Percentiles rank a stretch among this genome's conserved stretches.
Conservation (phyloP, 257 asterid genomes). For the Henckelia pumila region DNA sequence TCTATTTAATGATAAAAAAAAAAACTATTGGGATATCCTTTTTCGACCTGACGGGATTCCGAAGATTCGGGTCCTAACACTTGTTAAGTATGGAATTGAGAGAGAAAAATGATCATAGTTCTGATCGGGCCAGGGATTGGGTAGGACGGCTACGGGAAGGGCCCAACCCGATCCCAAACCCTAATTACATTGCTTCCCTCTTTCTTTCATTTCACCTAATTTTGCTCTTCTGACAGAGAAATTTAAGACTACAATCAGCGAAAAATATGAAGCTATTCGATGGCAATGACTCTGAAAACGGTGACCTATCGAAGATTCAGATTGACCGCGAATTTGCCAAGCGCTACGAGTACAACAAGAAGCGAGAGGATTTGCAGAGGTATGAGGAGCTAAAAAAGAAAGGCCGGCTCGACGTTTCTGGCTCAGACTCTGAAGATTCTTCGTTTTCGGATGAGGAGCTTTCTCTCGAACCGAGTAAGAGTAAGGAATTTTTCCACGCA, state of each 20-base stretch:
- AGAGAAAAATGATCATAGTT: too few relatives aligned
- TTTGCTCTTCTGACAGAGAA: too few relatives aligned
- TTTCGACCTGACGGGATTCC: too few relatives aligned
- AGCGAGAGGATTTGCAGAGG: constrained; percentile 75
- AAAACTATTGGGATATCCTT: too few relatives aligned
- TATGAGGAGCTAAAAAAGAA: constrained; percentile 63
- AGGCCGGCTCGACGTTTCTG: constrained; percentile 46
- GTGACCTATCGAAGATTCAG: constrained; percentile 48
- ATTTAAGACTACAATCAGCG: constrained; percentile 5
- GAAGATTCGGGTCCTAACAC: too few relatives aligned
- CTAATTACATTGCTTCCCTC: too few relatives aligned
- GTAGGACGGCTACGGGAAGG: too few relatives aligned
- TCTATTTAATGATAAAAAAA: too few relatives aligned
- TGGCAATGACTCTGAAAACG: constrained; percentile 31
- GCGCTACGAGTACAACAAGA: constrained; percentile 70
- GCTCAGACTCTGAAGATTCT: constrained; percentile 43
- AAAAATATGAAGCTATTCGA: constrained; percentile 49
- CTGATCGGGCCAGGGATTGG: too few relatives aligned
- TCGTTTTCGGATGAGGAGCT: constrained; percentile 39
- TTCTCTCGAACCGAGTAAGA: constrained; percentile 31
- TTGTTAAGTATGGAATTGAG: too few relatives aligned
- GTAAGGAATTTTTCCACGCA: constrained; percentile 53
- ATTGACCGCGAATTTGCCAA: constrained; percentile 66
- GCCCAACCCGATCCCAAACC: too few relatives aligned
- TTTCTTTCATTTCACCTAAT: too few relatives aligned